Evolutionary conservation across 2,329 filamentous ascomycete genomes (phyloP), one percentile per base, ranked within the genome.

Genomic region (Neurospora sp.): DNA sequence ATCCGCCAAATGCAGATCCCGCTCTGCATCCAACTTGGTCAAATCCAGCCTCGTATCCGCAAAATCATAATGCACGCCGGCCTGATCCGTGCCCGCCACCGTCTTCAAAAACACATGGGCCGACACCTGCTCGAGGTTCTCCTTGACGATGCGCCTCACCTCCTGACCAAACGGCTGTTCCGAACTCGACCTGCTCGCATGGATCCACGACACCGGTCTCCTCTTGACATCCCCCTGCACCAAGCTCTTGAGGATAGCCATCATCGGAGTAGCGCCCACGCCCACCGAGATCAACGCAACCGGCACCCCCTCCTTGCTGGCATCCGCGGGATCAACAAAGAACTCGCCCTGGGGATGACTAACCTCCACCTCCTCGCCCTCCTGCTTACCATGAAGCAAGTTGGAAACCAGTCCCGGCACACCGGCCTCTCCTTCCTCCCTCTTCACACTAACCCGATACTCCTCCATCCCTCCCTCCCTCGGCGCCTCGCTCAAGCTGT

Each of bases 381-480:
- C 83, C 4, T 80, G 74, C 7, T 79, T 75, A 67, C 79, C 78
- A 77, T 87, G 84, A 36, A 89, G 80, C 68, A 84, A 75, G 77
- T 86, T 87, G 42, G 85, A 87, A 67, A 89, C 79, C 52, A 86
- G 73, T 19, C 86, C 86, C 1, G 81, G 79, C 2, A 82, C 73
- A 68, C 76, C 52, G 38, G 76, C 75, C 69, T 75, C 70, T 28
- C 82, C 81, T 38, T 80, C 78, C 73, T 87, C 90, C 70, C 82
- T 86, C 84, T 93, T 94, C 72, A 95, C 89, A 73, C 87, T 91
- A 80, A 95, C 89, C 69, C 92, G 87, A 80, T 92, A 92, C 79
- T 88, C 85, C 17, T 82, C 81, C 52, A 62, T 62, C 15, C 46
- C 46, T 8, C 84, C 84, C 67, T 84, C 82, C n/a, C 74, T 73